phyloP scores from a whole-genome alignment of 2,329 filamentous ascomycete species.

The Geosmithia flava region DNA sequence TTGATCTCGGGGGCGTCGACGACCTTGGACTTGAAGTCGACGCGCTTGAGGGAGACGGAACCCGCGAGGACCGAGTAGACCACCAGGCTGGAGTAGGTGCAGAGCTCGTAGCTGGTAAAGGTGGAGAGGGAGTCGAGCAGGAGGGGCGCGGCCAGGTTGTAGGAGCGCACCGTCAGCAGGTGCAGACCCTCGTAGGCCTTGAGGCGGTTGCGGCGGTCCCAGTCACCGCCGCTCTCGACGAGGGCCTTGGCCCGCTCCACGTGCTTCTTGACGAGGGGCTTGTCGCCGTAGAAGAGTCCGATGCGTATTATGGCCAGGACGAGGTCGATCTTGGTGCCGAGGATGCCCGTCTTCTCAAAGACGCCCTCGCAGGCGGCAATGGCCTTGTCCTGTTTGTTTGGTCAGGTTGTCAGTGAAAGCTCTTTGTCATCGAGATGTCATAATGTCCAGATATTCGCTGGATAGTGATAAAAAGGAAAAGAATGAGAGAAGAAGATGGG shows the following conservation, averaged over 20 bases:
- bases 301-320: slow-evolving; percentile 94
- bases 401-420: no score
- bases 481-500: not conserved
- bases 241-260: slow-evolving; percentile 80
- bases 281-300: slow-evolving; percentile 92
- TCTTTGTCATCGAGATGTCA: no score
- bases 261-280: slow-evolving; percentile 82
- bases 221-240: slow-evolving; percentile 92
- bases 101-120: slow-evolving; percentile 97
- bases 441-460: no score
- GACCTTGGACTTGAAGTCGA: slow-evolving; percentile 98
- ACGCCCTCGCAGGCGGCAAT: slow-evolving; percentile 85
- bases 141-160: slow-evolving; percentile 79
- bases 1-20: slow-evolving; percentile 98
- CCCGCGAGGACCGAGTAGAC: slow-evolving; percentile 93
- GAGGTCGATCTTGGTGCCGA: slow-evolving; percentile 94
- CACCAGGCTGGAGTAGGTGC: slow-evolving; percentile 89
- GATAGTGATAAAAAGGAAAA: not conserved
- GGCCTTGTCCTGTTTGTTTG: slow-evolving; percentile 64
- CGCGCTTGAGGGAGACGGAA: slow-evolving; percentile 85
- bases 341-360: slow-evolving; percentile 92
- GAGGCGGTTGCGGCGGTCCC: slow-evolving; percentile 94
- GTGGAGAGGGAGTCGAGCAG: slow-evolving; percentile 95
- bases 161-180: slow-evolving; percentile 81
- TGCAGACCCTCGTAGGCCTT: slow-evolving; percentile 98